Conservation (phyloP, 768 basidiomycete genomes). For the Suillus americanus region DNA sequence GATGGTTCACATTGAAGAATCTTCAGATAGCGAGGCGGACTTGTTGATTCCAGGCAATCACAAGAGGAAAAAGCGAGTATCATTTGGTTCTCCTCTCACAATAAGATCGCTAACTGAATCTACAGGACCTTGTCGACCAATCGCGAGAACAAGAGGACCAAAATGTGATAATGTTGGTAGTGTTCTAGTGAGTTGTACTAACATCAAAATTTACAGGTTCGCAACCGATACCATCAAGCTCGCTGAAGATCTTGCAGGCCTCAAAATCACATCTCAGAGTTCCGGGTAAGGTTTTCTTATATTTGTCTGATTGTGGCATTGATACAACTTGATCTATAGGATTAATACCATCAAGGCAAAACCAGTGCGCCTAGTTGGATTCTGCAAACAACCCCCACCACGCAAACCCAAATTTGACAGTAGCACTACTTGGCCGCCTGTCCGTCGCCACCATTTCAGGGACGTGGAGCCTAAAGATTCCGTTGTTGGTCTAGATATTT, state of each 20-base stretch:
- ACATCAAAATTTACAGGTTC: neutral
- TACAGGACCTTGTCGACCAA: neutral
- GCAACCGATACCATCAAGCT: neutral
- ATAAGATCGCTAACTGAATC: neutral
- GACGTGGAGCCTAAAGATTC: neutral
- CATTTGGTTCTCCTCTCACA: neutral
- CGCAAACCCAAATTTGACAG: neutral
- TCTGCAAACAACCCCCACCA: neutral
- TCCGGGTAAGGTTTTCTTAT: neutral
- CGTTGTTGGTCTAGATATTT: neutral
- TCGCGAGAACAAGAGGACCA: neutral
- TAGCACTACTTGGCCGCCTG: neutral
- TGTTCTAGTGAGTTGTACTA: too few relatives aligned
- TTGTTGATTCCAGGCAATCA: neutral
- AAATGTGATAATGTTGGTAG: too few relatives aligned
- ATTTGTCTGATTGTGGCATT: neutral
- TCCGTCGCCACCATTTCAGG: neutral
- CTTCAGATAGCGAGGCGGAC: neutral
- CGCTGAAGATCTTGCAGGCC: neutral
- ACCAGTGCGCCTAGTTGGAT: neutral
- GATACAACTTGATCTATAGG: neutral
- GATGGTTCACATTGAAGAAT: neutral
- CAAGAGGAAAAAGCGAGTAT: neutral
- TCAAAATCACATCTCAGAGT: neutral
- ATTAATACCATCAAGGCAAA: neutral